Evolutionary conservation across 208 protist genomes (phyloP).

Genomic region (Tritrichomonas musculus): DNA sequence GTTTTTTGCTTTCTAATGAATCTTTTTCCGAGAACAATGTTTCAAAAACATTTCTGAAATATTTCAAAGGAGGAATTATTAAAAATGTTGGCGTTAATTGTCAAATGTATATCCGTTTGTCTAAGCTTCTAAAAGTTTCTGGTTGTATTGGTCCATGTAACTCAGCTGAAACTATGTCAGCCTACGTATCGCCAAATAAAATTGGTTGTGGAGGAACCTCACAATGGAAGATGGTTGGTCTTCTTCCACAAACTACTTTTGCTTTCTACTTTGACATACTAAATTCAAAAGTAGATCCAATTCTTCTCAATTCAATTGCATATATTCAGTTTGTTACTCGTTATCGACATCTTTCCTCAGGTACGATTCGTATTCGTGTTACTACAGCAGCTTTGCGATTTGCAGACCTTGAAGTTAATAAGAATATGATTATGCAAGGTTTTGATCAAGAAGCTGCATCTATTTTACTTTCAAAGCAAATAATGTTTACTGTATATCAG

Average conservation of each 20-base stretch:
- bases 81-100: neutral
- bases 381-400: slow-evolving; percentile 47
- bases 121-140: neutral
- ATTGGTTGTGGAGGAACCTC: slow-evolving; percentile 88
- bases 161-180: neutral
- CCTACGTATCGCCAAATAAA: slow-evolving; percentile 42
- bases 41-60: neutral
- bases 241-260: slow-evolving; percentile 77
- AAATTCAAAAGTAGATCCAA: slow-evolving; percentile 52
- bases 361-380: slow-evolving; percentile 56
- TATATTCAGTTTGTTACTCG: slow-evolving; percentile 70
- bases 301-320: slow-evolving; percentile 45
- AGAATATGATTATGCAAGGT: slow-evolving; percentile 45
- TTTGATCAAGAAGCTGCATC: slow-evolving; percentile 95
- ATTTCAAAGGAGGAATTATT: neutral
- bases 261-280: slow-evolving; percentile 91
- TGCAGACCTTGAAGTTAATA: neutral
- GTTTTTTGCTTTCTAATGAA: slow-evolving; percentile 23
- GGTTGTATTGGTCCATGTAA: neutral
- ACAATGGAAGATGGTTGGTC: slow-evolving; percentile 84
- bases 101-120: neutral
- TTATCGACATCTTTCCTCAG: slow-evolving; percentile 70
- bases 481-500: slow-evolving; percentile 78
- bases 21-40: neutral
- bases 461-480: slow-evolving; percentile 84